These are phyloP conservation scores for Didymella pinodella DNA, from an alignment of 2,329 filamentous ascomycete genomes.

Conservation along the genomic window DNA sequence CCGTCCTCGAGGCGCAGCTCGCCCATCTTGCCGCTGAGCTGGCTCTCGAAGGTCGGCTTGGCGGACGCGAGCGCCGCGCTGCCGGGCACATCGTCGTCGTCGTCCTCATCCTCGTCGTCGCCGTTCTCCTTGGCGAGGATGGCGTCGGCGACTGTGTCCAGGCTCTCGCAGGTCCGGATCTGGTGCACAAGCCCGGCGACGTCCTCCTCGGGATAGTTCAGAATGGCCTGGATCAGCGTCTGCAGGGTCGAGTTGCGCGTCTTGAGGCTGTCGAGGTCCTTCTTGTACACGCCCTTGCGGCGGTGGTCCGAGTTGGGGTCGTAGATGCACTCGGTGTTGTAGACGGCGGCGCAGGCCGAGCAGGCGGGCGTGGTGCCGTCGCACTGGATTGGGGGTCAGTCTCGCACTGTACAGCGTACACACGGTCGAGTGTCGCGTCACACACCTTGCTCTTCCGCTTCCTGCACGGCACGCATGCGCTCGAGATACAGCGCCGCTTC, in stretches of 20 bases:
- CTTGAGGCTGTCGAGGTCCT: constrained; percentile 88
- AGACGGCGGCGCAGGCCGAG: constrained; percentile 94
- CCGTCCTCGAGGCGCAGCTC: constrained; percentile 88
- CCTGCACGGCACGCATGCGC: constrained; percentile 52
- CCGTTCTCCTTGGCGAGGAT: constrained; percentile 63
- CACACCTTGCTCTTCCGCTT: constrained; percentile 50
- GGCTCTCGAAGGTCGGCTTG: constrained; percentile 69
- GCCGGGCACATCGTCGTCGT: constrained; percentile 55
- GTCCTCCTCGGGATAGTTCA: constrained; percentile 89
- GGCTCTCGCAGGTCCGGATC: constrained; percentile 84
- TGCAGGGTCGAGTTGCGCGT: constrained; percentile 87
- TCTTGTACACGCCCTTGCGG: constrained; percentile 94
- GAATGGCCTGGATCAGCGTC: constrained; percentile 88
- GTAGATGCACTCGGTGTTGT: constrained; percentile 89
- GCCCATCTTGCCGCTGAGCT: constrained; percentile 91
- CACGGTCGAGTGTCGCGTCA: not conserved
- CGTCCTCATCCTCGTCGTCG: constrained; percentile 53
- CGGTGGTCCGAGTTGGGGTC: constrained; percentile 96
- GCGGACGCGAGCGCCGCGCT: constrained; percentile 44
- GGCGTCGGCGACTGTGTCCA: constrained; percentile 69
- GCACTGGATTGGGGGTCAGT: constrained; percentile 59
- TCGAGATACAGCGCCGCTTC: constrained; percentile 55
- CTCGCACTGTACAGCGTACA: too few relatives aligned
- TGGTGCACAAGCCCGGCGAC: constrained; percentile 81
- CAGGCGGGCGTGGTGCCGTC: constrained; percentile 91